Percentiles rank a stretch among this genome's conserved stretches.
These are phyloP conservation scores for Candida labiduridarum DNA, from an alignment of 1,139 yeast genomes.

Conservation along the genomic window DNA sequence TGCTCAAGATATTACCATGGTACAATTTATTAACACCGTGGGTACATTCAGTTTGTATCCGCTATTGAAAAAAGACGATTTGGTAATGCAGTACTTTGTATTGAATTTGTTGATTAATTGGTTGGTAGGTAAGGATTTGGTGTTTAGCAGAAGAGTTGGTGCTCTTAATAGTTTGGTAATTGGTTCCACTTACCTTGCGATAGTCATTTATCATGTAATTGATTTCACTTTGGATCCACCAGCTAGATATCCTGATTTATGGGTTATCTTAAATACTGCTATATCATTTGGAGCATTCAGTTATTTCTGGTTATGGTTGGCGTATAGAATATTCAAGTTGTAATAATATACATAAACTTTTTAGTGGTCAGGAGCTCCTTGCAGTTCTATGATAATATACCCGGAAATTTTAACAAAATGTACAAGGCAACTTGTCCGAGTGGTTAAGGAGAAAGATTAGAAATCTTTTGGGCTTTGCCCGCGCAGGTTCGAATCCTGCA, in stretches of 20 bases:
- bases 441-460: constrained; percentile 55
- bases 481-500: constrained; percentile 63
- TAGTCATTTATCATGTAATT: constrained; percentile 52
- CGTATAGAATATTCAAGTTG: constrained; percentile 42
- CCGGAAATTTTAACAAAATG: constrained; percentile 13
- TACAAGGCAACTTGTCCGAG: constrained; percentile 18
- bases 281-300: constrained; percentile 76
- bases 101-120: constrained; percentile 73
- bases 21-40: constrained; percentile 85
- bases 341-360: not conserved
- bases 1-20: constrained; percentile 57
- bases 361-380: no score
- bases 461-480: constrained; percentile 62
- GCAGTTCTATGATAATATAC: no score
- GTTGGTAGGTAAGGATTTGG: constrained; percentile 56
- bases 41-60: constrained; percentile 91
- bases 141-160: constrained; percentile 13
- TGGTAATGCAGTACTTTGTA: constrained; percentile 70
- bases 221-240: constrained; percentile 62
- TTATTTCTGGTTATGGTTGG: constrained; percentile 77
- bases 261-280: constrained; percentile 76
- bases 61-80: constrained; percentile 71
- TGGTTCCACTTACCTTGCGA: constrained; percentile 57
- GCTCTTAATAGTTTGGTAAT: constrained; percentile 52
- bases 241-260: constrained; percentile 71